Evolutionary conservation across 257 asterid genomes (phyloP).

Genomic region (Solanum sparsipilum): DNA sequence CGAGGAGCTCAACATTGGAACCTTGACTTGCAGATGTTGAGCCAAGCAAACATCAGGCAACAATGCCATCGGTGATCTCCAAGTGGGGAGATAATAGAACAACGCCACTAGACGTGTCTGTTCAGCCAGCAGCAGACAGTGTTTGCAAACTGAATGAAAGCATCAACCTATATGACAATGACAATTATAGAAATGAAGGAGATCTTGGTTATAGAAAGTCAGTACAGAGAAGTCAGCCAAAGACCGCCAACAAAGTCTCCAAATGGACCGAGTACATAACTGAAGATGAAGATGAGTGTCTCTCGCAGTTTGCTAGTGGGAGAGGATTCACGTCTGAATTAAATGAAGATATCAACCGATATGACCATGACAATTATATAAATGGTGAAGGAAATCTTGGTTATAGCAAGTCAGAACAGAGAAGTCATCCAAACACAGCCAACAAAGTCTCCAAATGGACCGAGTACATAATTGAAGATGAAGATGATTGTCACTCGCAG

Average conservation of each 20-base stretch:
- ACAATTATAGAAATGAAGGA: background rate
- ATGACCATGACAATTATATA: background rate
- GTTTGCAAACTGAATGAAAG: background rate
- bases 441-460: constrained; percentile 59
- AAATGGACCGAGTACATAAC: constrained; percentile 66
- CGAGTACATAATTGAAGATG: constrained; percentile 30
- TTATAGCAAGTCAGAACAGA: background rate
- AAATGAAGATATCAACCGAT: background rate
- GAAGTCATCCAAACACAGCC: background rate
- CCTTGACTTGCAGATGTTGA: constrained; percentile 1
- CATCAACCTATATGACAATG: background rate
- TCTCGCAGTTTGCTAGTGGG: constrained; percentile 13
- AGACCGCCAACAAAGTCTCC: constrained; percentile 19
- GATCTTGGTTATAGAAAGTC: background rate
- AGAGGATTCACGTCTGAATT: background rate
- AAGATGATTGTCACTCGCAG: constrained; percentile 10
- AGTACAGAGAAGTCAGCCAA: background rate
- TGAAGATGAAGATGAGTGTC: constrained; percentile 11
- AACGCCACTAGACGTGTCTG: background rate
- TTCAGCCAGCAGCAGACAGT: background rate
- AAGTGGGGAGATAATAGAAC: constrained; percentile 2
- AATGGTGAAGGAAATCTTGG: background rate
- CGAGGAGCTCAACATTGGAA: background rate
- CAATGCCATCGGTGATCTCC: constrained; percentile 4
- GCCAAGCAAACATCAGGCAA: constrained; percentile 6